A percentile compares a stretch with the other conserved stretches of the same genome.
These are phyloP conservation scores for Ustilago nuda DNA, from an alignment of 1,284 basidiomycete species.

Conservation along the genomic window DNA sequence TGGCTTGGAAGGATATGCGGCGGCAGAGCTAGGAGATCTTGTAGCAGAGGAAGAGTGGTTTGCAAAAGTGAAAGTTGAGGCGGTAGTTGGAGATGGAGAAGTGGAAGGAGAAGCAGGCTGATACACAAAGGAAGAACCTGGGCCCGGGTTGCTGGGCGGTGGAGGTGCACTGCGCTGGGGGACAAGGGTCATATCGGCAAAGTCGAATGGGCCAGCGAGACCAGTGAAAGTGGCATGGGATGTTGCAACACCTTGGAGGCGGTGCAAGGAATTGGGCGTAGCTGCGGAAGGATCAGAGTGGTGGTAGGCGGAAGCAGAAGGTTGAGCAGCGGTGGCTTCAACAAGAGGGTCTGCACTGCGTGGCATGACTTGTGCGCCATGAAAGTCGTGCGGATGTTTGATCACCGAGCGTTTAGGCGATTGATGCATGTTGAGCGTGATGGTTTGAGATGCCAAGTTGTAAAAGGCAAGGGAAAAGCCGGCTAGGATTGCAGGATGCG, in stretches of 20 bases:
- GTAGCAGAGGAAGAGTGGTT: conserved; percentile 26
- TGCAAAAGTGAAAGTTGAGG: conserved; percentile 20
- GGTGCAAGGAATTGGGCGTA: conserved; percentile 44
- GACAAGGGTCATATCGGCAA: conserved; percentile 51
- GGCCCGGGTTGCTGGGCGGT: conserved; percentile 34
- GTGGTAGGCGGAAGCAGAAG: conserved; percentile 12
- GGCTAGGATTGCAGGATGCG: background rate
- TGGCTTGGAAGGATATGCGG: conserved; percentile 41
- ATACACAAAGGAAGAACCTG: conserved; percentile 17
- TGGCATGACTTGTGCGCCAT: conserved; percentile 57
- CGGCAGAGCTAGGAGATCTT: conserved; percentile 28
- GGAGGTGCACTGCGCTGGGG: conserved; percentile 63
- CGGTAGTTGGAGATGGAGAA: conserved; percentile 22
- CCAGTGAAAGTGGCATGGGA: conserved; percentile 33
- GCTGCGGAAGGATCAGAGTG: conserved; percentile 18
- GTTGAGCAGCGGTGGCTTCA: conserved; percentile 20
- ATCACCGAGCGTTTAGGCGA: conserved; percentile 61
- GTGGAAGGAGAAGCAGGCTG: conserved; percentile 13
- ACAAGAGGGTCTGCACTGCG: conserved; percentile 46
- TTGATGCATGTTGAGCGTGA: conserved; percentile 37
- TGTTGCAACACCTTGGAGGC: conserved; percentile 37
- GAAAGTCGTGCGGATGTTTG: conserved; percentile 62
- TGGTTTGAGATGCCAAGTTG: background rate
- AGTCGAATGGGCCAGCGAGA: conserved; percentile 39
- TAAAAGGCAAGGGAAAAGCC: background rate